These are phyloP conservation scores for Erucastrum elatum DNA, from an alignment of 345 rosid species.

Conservation along the genomic window DNA sequence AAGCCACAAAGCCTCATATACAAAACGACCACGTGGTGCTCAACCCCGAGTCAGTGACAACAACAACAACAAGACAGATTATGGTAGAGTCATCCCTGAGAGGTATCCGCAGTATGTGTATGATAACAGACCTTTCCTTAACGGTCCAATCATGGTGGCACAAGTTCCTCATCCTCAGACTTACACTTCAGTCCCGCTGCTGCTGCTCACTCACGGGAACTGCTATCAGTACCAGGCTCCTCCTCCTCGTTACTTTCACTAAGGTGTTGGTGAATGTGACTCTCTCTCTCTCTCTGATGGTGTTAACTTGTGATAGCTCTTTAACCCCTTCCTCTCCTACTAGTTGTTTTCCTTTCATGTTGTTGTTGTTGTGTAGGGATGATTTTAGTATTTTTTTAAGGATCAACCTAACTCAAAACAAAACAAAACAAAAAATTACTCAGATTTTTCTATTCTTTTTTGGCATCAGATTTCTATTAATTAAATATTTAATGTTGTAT, in stretches of 20 bases:
- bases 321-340: not conserved
- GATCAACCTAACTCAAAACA: constrained; percentile 41
- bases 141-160: not conserved
- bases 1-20: not conserved
- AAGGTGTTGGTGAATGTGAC: not conserved
- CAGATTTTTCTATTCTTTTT: not conserved
- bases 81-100: not conserved
- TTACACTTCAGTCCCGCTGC: not conserved
- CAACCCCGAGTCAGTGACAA: not conserved
- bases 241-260: not conserved
- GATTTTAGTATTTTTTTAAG: constrained; percentile 54
- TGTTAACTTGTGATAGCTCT: not conserved
- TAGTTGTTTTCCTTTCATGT: constrained; percentile 17
- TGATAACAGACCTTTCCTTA: not conserved
- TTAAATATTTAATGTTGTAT: constrained; percentile 51
- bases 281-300: not conserved
- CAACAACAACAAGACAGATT: not conserved
- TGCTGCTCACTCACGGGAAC: not conserved
- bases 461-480: constrained; percentile 28
- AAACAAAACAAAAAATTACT: constrained; percentile 12
- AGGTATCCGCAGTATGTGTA: not conserved
- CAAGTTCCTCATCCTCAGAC: not conserved
- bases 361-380: constrained; percentile 54
- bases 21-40: not conserved
- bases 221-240: not conserved